These are phyloP conservation scores for Xylaria palmicola DNA, from an alignment of 495 filamentous ascomycete species.

Conservation along the genomic window DNA sequence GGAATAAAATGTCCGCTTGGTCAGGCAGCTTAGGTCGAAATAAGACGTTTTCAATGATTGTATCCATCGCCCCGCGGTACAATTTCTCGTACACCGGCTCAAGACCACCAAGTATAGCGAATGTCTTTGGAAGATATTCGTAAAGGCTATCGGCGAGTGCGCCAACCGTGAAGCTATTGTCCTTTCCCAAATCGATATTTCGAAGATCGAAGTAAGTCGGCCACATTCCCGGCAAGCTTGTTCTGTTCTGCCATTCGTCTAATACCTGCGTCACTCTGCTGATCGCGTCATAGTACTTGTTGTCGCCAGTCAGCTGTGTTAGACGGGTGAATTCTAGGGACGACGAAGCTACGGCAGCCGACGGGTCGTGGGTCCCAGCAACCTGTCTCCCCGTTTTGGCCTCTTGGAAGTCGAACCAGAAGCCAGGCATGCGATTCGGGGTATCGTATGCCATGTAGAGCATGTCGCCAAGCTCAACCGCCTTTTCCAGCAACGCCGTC, in stretches of 20 bases:
- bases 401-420: constrained; percentile 58
- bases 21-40: constrained; percentile 62
- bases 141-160: constrained; percentile 78
- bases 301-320: constrained; percentile 73
- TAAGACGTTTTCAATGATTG: constrained; percentile 63
- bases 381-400: constrained; percentile 30
- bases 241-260: constrained; percentile 61
- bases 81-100: constrained; percentile 70
- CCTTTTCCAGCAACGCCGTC: constrained; percentile 72
- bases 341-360: constrained; percentile 70
- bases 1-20: constrained; percentile 43
- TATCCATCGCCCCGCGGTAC: constrained; percentile 68
- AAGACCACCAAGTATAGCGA: constrained; percentile 67
- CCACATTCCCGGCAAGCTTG: constrained; percentile 66
- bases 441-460: constrained; percentile 88
- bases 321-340: constrained; percentile 84
- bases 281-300: constrained; percentile 85
- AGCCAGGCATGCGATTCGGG: constrained; percentile 83
- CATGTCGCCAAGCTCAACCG: constrained; percentile 77
- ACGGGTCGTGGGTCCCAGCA: constrained; percentile 34
- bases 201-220: constrained; percentile 39
- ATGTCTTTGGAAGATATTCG: constrained; percentile 79
- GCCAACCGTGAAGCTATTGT: constrained; percentile 62
- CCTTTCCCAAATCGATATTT: constrained; percentile 23
- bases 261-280: constrained; percentile 75